phyloP scores from a whole-genome alignment of 208 protist genomes.

The Wallacemonas sp. region DNA sequence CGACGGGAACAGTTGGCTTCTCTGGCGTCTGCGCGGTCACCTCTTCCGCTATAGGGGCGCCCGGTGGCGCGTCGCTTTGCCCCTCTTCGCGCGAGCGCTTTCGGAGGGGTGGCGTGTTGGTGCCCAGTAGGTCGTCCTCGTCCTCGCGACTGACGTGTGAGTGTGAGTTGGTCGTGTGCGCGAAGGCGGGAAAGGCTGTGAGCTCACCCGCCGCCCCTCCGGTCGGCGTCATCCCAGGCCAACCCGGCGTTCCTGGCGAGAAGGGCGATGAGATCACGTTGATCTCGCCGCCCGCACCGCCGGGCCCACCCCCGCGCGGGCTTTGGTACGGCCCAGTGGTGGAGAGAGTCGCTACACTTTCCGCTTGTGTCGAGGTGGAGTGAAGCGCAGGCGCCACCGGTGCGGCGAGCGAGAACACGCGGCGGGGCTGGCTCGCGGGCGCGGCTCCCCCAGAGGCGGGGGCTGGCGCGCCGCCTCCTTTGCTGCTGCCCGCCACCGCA shows the following conservation, averaged over 20 bases:
- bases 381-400: no score
- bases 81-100: no score
- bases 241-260: neutral
- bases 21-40: no score
- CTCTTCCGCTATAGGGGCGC: no score
- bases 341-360: slow-evolving; percentile 1
- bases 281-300: neutral
- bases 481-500: no score
- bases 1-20: no score
- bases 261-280: neutral
- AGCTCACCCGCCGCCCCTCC: neutral
- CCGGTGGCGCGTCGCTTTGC: neutral
- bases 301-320: neutral
- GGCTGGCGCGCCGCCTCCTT: no score
- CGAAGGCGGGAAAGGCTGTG: neutral
- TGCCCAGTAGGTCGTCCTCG: slow-evolving; percentile 1
- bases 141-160: neutral
- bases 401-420: no score
- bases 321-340: neutral
- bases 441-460: no score
- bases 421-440: no score
- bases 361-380: neutral
- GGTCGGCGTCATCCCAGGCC: neutral
- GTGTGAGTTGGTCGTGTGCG: neutral
- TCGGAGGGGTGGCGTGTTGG: no score